Evolutionary conservation across 75 land plant species (phyloP).

Genomic region (Isoetes taiwanensis): DNA sequence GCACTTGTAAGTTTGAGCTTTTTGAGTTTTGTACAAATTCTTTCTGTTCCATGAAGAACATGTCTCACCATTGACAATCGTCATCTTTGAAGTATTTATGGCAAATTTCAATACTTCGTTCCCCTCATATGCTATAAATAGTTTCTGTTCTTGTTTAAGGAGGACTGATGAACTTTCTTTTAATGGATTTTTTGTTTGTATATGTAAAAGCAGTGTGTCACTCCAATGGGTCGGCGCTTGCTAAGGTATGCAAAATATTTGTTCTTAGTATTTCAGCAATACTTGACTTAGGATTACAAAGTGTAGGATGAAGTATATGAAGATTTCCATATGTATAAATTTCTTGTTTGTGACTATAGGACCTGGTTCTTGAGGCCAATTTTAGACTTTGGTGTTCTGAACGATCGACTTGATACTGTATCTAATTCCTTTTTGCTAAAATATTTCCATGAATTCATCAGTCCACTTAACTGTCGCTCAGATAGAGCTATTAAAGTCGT

Average conservation of each 20-base stretch:
- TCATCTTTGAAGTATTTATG: no score
- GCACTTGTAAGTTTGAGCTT: no score
- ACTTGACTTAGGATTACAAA: not conserved
- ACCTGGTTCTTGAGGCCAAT: conserved; percentile 91
- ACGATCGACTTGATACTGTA: conserved; percentile 82
- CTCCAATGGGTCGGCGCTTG: conserved; percentile 75
- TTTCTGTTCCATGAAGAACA: no score
- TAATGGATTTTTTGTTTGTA: not conserved
- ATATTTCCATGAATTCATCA: not conserved
- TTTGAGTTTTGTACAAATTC: no score
- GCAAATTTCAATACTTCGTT: no score
- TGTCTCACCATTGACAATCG: no score
- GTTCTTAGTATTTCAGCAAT: not conserved
- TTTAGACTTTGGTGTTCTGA: conserved; percentile 57
- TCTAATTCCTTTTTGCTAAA: conserved; percentile 29
- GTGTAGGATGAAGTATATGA: not conserved
- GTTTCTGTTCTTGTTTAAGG: no score
- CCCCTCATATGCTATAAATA: no score
- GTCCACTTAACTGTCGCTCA: conserved; percentile 10
- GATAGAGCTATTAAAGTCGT: conserved; percentile 63
- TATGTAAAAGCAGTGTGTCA: conserved; percentile 54
- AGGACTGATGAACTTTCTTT: no score
- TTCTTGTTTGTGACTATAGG: conserved; percentile 28
- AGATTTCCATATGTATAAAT: not conserved
- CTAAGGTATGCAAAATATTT: conserved; percentile 41